Conservation (phyloP, 345 rosid species). For the Geranium brycei region DNA sequence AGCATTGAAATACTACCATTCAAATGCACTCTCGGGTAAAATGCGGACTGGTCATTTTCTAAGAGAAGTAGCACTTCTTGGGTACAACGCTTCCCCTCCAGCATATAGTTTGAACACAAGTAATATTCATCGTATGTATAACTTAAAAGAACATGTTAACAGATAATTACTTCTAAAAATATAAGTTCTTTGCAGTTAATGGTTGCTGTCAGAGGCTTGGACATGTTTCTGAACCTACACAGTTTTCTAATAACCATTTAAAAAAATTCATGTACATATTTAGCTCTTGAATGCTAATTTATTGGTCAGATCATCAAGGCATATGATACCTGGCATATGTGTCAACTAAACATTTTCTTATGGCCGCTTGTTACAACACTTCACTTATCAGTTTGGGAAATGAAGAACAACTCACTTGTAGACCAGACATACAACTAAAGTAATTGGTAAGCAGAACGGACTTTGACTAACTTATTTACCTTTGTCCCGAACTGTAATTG, state of each 20-base stretch:
- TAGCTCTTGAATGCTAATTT: neutral
- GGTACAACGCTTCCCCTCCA: neutral
- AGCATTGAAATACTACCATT: too few relatives aligned
- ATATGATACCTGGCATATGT: neutral
- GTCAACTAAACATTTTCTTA: neutral
- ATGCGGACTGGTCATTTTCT: neutral
- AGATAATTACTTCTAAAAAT: neutral
- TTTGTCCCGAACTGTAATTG: slow-evolving; percentile 79
- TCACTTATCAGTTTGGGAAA: too few relatives aligned
- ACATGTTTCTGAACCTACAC: neutral
- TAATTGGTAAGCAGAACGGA: neutral
- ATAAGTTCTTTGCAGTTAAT: neutral
- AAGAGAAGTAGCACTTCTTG: neutral
- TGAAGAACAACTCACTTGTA: neutral
- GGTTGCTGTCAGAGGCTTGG: neutral
- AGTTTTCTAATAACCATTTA: neutral
- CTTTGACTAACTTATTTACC: slow-evolving; percentile 25
- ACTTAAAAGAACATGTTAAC: neutral
- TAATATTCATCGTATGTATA: too few relatives aligned
- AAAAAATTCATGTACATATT: neutral
- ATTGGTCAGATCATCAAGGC: neutral
- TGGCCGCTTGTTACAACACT: neutral
- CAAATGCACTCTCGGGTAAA: neutral
- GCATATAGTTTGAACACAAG: neutral
- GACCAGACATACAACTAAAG: neutral